phyloP scores from a whole-genome alignment of 345 rosid species.

The Clausena lansium region DNA sequence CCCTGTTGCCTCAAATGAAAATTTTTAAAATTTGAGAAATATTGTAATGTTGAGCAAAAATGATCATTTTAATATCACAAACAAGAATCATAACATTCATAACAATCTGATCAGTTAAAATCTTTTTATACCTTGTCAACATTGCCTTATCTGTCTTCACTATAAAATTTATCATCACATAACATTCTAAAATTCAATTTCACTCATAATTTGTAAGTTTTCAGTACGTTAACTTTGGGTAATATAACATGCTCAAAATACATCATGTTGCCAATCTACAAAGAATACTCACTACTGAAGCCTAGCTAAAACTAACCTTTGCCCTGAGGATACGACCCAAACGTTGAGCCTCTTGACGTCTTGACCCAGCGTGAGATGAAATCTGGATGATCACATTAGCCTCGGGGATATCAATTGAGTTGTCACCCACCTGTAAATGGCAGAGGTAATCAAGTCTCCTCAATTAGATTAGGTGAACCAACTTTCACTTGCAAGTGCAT shows the following conservation, averaged over 20 bases:
- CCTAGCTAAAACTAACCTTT: slow-evolving; percentile 47
- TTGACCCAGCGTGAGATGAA: slow-evolving; percentile 97
- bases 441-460: slow-evolving; percentile 7
- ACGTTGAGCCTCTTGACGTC: slow-evolving; percentile 98
- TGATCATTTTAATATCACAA: not conserved
- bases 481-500: not conserved
- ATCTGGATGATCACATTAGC: slow-evolving; percentile 98
- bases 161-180: not conserved
- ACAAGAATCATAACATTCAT: not conserved
- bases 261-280: not conserved
- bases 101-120: not conserved
- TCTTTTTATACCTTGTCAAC: not conserved
- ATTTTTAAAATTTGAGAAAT: not conserved
- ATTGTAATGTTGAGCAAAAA: not conserved
- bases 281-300: not conserved
- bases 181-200: not conserved
- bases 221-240: not conserved
- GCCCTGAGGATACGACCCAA: slow-evolving; percentile 99
- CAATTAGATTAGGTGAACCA: not conserved
- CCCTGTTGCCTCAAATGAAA: slow-evolving; percentile 47
- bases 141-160: not conserved
- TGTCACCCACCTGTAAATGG: slow-evolving; percentile 84
- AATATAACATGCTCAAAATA: not conserved
- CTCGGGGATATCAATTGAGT: slow-evolving; percentile 96
- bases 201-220: not conserved